Percentiles rank a stretch among this genome's conserved stretches.
Evolutionary conservation across 495 filamentous ascomycete species (phyloP).

Genomic region (Endocarpon pusillum): DNA sequence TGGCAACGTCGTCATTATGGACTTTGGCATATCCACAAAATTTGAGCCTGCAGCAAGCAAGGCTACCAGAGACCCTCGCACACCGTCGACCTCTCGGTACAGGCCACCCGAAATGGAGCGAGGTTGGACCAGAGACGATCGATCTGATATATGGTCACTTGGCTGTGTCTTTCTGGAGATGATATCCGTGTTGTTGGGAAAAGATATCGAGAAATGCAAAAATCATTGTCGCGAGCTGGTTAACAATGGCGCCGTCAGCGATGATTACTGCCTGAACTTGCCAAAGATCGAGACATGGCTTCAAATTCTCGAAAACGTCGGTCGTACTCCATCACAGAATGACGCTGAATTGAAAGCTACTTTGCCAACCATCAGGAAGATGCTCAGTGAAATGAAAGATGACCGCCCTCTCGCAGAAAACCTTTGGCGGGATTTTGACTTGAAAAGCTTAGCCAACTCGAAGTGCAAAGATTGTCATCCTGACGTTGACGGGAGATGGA

Average conservation of each 20-base stretch:
- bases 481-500: neutral
- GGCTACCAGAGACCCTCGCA: slow-evolving; percentile 71
- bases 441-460: neutral
- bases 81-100: slow-evolving; percentile 94
- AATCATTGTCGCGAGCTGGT: neutral
- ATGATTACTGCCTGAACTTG: neutral
- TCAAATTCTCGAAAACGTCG: neutral
- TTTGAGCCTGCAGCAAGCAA: slow-evolving; percentile 89
- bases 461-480: slow-evolving; percentile 1
- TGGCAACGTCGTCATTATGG: slow-evolving; percentile 95
- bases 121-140: slow-evolving; percentile 62
- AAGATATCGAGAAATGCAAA: neutral
- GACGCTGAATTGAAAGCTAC: neutral
- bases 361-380: neutral
- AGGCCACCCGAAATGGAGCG: slow-evolving; percentile 99
- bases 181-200: slow-evolving; percentile 26
- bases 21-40: slow-evolving; percentile 94
- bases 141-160: slow-evolving; percentile 92
- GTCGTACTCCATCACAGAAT: neutral
- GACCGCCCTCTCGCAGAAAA: neutral
- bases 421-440: neutral
- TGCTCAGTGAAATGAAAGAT: neutral
- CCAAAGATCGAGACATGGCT: neutral
- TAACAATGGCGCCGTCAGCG: neutral
- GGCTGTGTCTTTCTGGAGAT: slow-evolving; percentile 96